These are phyloP conservation scores for Plantago rigida DNA, from an alignment of 305 asterid genomes.

Conservation along the genomic window DNA sequence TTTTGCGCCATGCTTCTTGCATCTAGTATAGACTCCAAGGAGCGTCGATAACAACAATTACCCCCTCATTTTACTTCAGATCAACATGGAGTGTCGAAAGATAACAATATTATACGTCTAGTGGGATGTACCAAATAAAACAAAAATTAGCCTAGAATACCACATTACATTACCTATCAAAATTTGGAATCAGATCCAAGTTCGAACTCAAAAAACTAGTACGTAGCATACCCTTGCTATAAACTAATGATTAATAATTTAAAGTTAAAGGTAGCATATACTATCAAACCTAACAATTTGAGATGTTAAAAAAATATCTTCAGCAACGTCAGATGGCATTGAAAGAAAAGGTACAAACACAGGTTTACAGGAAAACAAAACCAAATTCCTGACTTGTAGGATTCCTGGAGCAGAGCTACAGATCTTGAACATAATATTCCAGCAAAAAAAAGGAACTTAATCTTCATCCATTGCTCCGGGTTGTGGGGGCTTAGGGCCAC, in stretches of 20 bases:
- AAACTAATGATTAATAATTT: neutral
- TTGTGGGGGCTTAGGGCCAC: constrained; percentile 56
- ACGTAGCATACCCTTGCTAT: neutral
- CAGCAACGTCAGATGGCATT: constrained; percentile 5
- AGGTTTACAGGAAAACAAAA: neutral
- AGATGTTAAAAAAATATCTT: constrained; percentile 4
- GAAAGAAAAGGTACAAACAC: constrained; percentile 2
- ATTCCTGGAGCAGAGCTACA: constrained; percentile 5
- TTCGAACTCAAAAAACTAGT: constrained; percentile 3
- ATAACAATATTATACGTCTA: too few species aligned
- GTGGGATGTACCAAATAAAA: neutral
- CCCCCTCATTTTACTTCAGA: too few species aligned
- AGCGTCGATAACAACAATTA: too few species aligned
- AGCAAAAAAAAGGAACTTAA: constrained; percentile 18
- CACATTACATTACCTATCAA: neutral
- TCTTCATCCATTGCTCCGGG: constrained; percentile 53
- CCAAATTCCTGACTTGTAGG: neutral
- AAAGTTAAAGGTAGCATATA: constrained; percentile 4
- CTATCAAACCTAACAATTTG: constrained; percentile 10
- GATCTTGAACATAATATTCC: neutral
- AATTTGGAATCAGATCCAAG: too few species aligned
- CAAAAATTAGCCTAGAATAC: neutral
- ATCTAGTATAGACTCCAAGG: too few species aligned
- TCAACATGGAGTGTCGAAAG: too few species aligned
- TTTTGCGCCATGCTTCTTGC: too few species aligned